A percentile compares a stretch with the other conserved stretches of the same genome.
These are phyloP conservation scores for Aspergillus fumigatiaffinis DNA, from an alignment of 2,329 filamentous ascomycete genomes.

Conservation along the genomic window DNA sequence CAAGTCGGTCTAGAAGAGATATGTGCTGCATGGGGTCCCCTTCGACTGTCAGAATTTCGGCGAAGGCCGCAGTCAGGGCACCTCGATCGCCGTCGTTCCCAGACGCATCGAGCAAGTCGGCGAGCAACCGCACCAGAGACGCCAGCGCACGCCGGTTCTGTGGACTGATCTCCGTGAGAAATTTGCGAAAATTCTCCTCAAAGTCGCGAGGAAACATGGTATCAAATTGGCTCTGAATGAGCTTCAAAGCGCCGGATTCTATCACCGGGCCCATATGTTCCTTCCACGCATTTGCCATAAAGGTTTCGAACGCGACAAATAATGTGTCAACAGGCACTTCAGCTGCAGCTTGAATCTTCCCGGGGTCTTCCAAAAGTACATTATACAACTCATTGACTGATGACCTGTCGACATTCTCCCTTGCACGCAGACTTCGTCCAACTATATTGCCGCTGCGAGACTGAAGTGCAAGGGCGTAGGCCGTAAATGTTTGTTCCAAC, in stretches of 20 bases:
- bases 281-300: constrained; percentile 80
- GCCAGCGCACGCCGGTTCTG: constrained; percentile 73
- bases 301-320: constrained; percentile 91
- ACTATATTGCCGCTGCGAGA: constrained; percentile 83
- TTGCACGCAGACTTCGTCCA: constrained; percentile 68
- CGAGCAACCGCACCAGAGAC: constrained; percentile 77
- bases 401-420: constrained; percentile 68
- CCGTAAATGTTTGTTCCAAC: constrained; percentile 79
- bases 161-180: constrained; percentile 51
- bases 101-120: constrained; percentile 83
- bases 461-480: constrained; percentile 77
- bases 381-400: constrained; percentile 89
- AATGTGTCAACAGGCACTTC: constrained; percentile 79
- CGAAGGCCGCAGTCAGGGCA: constrained; percentile 81
- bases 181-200: constrained; percentile 54
- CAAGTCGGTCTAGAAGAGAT: constrained; percentile 79
- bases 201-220: constrained; percentile 45
- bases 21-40: constrained; percentile 78
- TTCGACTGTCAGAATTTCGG: constrained; percentile 76
- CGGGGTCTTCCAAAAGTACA: constrained; percentile 75
- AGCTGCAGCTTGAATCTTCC: constrained; percentile 68
- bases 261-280: constrained; percentile 85
- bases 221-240: constrained; percentile 59
- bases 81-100: constrained; percentile 88
- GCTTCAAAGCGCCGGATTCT: constrained; percentile 64